These are phyloP conservation scores for Fusarium longipes DNA, from an alignment of 2,329 filamentous ascomycete genomes.

Conservation along the genomic window DNA sequence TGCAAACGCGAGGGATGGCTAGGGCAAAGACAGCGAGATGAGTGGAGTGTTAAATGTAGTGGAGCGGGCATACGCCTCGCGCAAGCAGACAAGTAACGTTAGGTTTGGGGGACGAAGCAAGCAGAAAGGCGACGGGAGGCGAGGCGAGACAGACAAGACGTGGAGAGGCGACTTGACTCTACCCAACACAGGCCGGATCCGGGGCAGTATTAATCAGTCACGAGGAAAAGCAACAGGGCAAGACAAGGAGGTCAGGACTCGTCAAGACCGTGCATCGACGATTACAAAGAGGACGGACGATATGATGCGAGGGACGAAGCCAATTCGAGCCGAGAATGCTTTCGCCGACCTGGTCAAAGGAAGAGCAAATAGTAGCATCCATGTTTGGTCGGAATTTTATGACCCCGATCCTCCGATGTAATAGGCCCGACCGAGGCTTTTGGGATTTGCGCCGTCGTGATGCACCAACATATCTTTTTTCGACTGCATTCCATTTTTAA, in stretches of 20 bases:
- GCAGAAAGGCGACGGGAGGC: constrained; percentile 11
- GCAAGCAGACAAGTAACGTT: constrained; percentile 33
- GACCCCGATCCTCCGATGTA: constrained; percentile 29
- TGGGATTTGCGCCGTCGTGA: neutral
- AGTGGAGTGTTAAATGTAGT: constrained; percentile 45
- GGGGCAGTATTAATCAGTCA: constrained; percentile 25
- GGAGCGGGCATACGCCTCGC: constrained; percentile 43
- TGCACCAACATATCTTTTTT: neutral
- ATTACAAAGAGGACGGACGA: constrained; percentile 23
- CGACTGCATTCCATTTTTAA: neutral
- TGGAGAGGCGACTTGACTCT: constrained; percentile 21
- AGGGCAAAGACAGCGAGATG: constrained; percentile 41
- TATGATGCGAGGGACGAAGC: constrained; percentile 39
- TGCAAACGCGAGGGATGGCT: constrained; percentile 39
- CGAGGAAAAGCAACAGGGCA: constrained; percentile 20
- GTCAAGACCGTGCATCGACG: constrained; percentile 38
- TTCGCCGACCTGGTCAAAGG: constrained; percentile 30
- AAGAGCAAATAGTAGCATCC: constrained; percentile 34
- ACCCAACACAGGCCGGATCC: constrained; percentile 23
- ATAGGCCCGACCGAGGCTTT: constrained; percentile 31
- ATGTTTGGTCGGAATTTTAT: constrained; percentile 40
- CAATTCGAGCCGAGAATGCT: constrained; percentile 40
- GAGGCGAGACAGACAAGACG: constrained; percentile 10
- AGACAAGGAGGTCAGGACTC: constrained; percentile 27
- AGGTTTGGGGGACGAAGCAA: constrained; percentile 35